Base-by-base conservation (phyloP, 2,329 filamentous ascomycete genomes). In the Aspergillus brasiliensis region DNA sequence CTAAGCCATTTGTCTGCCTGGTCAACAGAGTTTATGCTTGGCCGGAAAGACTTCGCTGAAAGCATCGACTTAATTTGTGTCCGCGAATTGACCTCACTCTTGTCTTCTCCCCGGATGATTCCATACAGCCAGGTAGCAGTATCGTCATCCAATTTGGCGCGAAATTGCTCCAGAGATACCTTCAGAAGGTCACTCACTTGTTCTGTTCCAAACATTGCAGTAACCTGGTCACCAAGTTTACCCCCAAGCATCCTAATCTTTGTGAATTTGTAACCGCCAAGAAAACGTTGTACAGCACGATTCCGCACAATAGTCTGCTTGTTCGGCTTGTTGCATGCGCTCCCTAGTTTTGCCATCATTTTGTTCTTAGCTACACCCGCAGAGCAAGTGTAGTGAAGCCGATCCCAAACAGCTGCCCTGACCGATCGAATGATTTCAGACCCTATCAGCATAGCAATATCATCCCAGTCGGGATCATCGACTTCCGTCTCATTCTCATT, bases 31-130 rank as follows among this genome's bases (percentile, higher is more conserved):
- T 87, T 90, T 72, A 98, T 94, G 58, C 84, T 87, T 0, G 95
- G 95, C 25, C 91, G 84, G 71, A 99, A 99, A 0, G 92, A 96
- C 73, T 99, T 99, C 19, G 95, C 93, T 1, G 92, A 97, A 13
- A 98, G 82, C 93, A 99, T 98, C 15, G 91, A 95, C 75, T 98
- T 97, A 80, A 97, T 97, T 70, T 95, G 91, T 1, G 92, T 97
- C 54, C 94, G 84, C 27, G 92, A 86, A 70, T 92, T 97, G 65
- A 99, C 92, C 75, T 97, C 93, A 68, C 90, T 95, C 52, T 82
- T 81, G 74, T 99, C 95, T 62, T 93, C 86, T 1, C 95, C 95
- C 10, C 95, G 87, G 56, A 98, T 89, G 10, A 89, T 90, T 57
- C 89, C 87, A 77, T 96, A 89, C 10, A 98, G 81, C 92, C 93